These are phyloP conservation scores for Trypanosoma congolense DNA, from an alignment of 208 protist genomes.

Conservation along the genomic window DNA sequence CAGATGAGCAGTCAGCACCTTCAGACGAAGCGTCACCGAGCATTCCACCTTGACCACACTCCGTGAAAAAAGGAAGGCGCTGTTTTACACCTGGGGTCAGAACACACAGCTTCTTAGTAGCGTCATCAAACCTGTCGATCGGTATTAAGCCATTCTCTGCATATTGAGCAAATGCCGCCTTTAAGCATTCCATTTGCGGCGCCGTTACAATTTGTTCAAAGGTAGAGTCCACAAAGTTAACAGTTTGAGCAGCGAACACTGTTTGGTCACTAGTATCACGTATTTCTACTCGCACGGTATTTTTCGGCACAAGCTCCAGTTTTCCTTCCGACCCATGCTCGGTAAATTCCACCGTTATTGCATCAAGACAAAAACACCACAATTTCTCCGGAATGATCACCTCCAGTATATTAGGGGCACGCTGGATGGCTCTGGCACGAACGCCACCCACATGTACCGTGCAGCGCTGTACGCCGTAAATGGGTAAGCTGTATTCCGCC, in stretches of 20 bases:
- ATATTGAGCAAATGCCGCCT: constrained; percentile 15
- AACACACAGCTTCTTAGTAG: constrained; percentile 13
- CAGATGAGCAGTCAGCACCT: not conserved
- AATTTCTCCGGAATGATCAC: constrained; percentile 26
- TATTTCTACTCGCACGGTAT: constrained; percentile 25
- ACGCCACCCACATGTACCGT: constrained; percentile 32
- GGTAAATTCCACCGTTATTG: constrained; percentile 21
- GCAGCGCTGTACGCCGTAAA: constrained; percentile 30
- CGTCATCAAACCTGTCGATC: constrained; percentile 13
- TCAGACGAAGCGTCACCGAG: not conserved
- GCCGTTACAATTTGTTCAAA: constrained; percentile 20
- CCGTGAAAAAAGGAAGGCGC: constrained; percentile 8
- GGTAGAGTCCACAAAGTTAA: constrained; percentile 22
- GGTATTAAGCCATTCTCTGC: constrained; percentile 12
- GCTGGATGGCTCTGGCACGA: constrained; percentile 15
- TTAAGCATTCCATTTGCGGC: constrained; percentile 18
- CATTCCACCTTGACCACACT: not conserved
- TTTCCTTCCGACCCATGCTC: constrained; percentile 10
- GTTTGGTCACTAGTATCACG: constrained; percentile 20
- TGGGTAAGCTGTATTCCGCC: constrained; percentile 14
- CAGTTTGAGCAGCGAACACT: constrained; percentile 21
- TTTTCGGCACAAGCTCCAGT: constrained; percentile 31
- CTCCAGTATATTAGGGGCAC: constrained; percentile 32
- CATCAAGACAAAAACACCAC: constrained; percentile 17
- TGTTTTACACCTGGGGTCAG: not conserved